Evolutionary conservation across 768 basidiomycete species (phyloP), one percentile per base, ranked within the genome.

Genomic region (Boletus eberwhitei): DNA sequence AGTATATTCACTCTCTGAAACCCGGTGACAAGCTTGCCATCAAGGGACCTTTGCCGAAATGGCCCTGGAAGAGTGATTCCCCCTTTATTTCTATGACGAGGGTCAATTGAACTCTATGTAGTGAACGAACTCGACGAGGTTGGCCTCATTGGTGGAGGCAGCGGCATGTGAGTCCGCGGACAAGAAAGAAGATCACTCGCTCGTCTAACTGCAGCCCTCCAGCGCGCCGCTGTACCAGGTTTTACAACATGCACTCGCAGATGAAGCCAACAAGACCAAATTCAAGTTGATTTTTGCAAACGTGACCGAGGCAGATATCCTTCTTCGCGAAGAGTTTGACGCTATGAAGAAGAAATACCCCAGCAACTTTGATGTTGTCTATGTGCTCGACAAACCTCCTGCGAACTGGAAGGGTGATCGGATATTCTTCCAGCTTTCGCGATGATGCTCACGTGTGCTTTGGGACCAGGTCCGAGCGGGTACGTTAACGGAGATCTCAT

Each of bases 201-300:
- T 11, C 40, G 34, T 40, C 48, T 58, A 48, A 63, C 40, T 19
- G 22, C 42, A n/a, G 8, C 8, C 12, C 31, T 48, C 49, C 63
- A 92, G 88, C 58, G 88, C 91, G 9, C 91, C 91, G 3, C 79
- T 93, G 43, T 93, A 89, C 75, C 91, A 93, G 71, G 74, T 97
- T 63, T 66, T 95, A 42, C 77, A 77, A 41, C 84, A 93, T 68
- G 87, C 91, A 9, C 81, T 87, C 54, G 62, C 84, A 1, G 86
- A 91, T 64, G 78, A 82, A 32, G 62, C 73, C 39, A 97, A 98
- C 83, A 92, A 86, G 76, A 98, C 97, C 57, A 93, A 93, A 64
- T 97, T 92, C 78, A 96, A 87, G 44, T 78, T 98, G 52, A 75
- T 99, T 63, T 98, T 90, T 73, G 86, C 90, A 37, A 98, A 98